Conservation (phyloP, 2,329 filamentous ascomycete species). For the Aureobasidium sp. region DNA sequence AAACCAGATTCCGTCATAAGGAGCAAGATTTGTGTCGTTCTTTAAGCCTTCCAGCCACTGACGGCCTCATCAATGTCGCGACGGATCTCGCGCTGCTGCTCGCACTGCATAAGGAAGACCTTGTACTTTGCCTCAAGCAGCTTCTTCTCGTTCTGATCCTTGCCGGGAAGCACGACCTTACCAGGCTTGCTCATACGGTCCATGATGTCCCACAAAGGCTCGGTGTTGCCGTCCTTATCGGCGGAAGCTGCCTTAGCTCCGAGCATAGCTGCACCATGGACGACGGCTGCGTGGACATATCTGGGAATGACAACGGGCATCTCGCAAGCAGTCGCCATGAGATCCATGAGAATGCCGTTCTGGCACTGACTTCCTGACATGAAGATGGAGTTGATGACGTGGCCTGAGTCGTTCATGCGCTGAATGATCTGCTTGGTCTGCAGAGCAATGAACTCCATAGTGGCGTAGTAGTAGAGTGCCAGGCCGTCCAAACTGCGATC, state of each 20-base stretch:
- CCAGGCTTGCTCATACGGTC: slow-evolving; percentile 94
- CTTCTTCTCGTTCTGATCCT: slow-evolving; percentile 63
- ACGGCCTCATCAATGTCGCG: slow-evolving; percentile 59
- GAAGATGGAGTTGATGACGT: slow-evolving; percentile 86
- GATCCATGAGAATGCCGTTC: slow-evolving; percentile 82
- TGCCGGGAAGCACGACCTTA: slow-evolving; percentile 67
- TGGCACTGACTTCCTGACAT: slow-evolving; percentile 99
- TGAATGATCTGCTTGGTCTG: slow-evolving; percentile 95
- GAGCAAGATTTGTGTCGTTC: not conserved
- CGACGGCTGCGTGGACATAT: slow-evolving; percentile 91
- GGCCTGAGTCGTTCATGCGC: slow-evolving; percentile 83
- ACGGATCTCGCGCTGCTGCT: slow-evolving; percentile 75
- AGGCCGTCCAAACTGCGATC: slow-evolving; percentile 83
- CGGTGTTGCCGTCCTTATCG: slow-evolving; percentile 65
- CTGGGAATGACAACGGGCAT: slow-evolving; percentile 91
- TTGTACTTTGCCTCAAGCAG: slow-evolving; percentile 84
- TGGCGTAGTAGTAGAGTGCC: slow-evolving; percentile 86
- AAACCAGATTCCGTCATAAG: no score
- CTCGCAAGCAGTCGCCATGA: slow-evolving; percentile 81
- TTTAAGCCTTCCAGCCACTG: slow-evolving; percentile 23
- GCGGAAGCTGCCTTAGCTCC: slow-evolving; percentile 90
- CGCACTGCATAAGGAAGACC: slow-evolving; percentile 89
- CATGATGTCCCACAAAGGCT: slow-evolving; percentile 94
- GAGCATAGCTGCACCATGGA: slow-evolving; percentile 97
- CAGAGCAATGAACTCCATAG: slow-evolving; percentile 96